Evolutionary conservation across 2,329 filamentous ascomycete species (phyloP).

Genomic region (Sclerotinia trifoliorum): DNA sequence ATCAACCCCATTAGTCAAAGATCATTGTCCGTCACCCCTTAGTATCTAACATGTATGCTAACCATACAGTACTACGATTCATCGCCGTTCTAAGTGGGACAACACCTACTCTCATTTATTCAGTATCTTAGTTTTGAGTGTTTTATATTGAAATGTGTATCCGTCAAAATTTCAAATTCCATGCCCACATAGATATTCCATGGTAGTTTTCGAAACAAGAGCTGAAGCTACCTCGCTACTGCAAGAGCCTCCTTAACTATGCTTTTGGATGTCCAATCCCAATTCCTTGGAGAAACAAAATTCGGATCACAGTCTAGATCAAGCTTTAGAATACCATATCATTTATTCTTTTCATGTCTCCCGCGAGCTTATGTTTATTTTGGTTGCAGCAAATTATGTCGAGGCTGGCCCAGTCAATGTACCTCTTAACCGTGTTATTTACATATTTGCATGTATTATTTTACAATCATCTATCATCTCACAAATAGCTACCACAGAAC

Average conservation of each 20-base stretch:
- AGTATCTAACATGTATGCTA: not conserved
- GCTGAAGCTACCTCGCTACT: not conserved
- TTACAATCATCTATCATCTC: not conserved
- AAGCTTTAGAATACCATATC: not conserved
- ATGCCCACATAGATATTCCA: not conserved
- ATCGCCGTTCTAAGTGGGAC: not conserved
- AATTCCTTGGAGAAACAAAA: not conserved
- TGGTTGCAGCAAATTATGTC: not conserved
- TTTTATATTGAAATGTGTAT: not conserved
- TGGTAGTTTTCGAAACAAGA: not conserved
- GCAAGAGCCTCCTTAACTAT: not conserved
- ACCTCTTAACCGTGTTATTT: not conserved
- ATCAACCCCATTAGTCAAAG: not conserved
- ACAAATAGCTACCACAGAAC: not conserved
- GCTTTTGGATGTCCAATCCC: not conserved
- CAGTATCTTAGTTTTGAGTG: too few relatives aligned
- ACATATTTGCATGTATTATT: not conserved
- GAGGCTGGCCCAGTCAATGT: not conserved
- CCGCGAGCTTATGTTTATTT: not conserved
- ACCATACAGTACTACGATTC: not conserved
- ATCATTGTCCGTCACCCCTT: not conserved
- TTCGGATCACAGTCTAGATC: not conserved
- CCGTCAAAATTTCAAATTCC: not conserved
- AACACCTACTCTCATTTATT: not conserved
- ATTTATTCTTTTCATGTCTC: not conserved